Conservation (phyloP, 495 filamentous ascomycete genomes). For the Aspergillus bertholletiae region DNA sequence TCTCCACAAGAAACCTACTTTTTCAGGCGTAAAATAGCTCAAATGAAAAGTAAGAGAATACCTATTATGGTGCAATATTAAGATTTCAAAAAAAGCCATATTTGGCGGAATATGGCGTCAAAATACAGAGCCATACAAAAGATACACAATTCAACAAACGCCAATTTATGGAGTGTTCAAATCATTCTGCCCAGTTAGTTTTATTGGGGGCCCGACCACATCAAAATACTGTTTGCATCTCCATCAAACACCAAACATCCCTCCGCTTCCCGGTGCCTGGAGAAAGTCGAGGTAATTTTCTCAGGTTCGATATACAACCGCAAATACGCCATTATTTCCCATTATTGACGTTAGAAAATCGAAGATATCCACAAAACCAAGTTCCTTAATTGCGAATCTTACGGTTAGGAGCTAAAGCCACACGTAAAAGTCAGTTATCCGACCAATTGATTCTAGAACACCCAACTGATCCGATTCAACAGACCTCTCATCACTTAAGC, state of each 20-base stretch:
- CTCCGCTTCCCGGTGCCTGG: background rate
- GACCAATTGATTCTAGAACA: background rate
- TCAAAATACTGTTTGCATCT: constrained; percentile 34
- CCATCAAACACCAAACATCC: constrained; percentile 30
- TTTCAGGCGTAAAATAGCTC: too few species aligned
- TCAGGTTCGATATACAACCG: background rate
- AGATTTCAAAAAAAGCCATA: too few species aligned
- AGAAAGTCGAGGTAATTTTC: constrained; percentile 5
- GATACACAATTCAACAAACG: too few species aligned
- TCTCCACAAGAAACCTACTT: background rate
- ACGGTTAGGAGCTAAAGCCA: background rate
- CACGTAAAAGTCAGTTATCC: background rate
- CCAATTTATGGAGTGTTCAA: too few species aligned
- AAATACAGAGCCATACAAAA: too few species aligned
- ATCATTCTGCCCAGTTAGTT: background rate
- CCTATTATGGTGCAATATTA: too few species aligned
- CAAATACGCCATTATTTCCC: background rate
- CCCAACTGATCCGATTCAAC: background rate
- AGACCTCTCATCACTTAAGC: background rate
- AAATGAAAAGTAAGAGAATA: too few species aligned
- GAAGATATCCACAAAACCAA: background rate
- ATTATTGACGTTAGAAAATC: background rate
- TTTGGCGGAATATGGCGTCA: too few species aligned
- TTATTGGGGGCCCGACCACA: constrained; percentile 15
- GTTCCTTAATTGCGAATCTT: background rate